Conservation (phyloP, 805 yeast genomes). For the Isabelozyma heimii region DNA sequence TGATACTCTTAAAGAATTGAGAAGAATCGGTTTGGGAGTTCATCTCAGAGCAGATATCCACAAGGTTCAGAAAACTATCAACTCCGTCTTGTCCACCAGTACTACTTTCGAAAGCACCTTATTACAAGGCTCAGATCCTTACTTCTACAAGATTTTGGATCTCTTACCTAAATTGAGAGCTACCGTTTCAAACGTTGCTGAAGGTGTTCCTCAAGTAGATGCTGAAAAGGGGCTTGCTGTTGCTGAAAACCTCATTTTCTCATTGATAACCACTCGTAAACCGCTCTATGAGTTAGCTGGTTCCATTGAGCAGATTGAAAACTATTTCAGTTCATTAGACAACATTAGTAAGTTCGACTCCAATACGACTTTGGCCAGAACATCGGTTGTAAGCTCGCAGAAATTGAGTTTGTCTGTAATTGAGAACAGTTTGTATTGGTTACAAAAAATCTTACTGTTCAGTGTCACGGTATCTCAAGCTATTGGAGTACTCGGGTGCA, state of each 20-base stretch:
- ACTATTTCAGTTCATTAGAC: conserved; percentile 10
- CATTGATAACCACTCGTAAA: conserved; percentile 52
- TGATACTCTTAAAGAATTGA: conserved; percentile 70
- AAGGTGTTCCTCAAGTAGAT: conserved; percentile 74
- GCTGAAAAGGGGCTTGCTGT: conserved; percentile 75
- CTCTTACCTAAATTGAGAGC: conserved; percentile 76
- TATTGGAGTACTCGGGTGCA: conserved; percentile 5
- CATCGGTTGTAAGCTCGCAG: conserved; percentile 15
- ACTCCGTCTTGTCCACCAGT: conserved; percentile 56
- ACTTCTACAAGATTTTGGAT: conserved; percentile 72
- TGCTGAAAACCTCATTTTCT: conserved; percentile 65
- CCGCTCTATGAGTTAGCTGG: conserved; percentile 38
- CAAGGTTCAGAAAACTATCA: conserved; percentile 47
- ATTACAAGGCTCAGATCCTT: conserved; percentile 43
- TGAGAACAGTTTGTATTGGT: conserved; percentile 18
- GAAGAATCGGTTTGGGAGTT: conserved; percentile 71
- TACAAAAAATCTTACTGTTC: conserved; percentile 38
- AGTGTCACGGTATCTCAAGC: conserved; percentile 15
- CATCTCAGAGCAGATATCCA: conserved; percentile 66
- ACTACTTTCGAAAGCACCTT: conserved; percentile 38
- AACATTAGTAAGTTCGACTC: conserved; percentile 10
- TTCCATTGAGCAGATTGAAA: conserved; percentile 12
- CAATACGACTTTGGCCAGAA: conserved; percentile 8
- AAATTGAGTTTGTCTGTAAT: conserved; percentile 8
- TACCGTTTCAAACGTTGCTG: conserved; percentile 56